Evolutionary conservation across 2,329 filamentous ascomycete species (phyloP), one percentile per base, ranked within the genome.

Genomic region (Pseudogymnoascus sp.): DNA sequence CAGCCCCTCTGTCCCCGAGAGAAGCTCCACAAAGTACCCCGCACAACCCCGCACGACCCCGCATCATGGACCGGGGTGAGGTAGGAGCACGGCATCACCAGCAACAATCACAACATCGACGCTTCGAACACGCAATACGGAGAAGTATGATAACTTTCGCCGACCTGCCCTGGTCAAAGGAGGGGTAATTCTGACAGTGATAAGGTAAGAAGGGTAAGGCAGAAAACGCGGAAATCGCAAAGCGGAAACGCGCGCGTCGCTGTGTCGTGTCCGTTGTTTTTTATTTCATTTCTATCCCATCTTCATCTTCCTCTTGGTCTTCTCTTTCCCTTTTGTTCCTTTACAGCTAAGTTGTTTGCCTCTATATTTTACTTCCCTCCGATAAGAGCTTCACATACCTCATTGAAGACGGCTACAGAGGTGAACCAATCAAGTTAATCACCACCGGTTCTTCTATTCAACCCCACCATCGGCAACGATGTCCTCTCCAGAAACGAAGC

Each of bases 401-500:
- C 25, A 33, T 53, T 33, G 28, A 53, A 53, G 25, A 28, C 9
- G 4, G 25, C 25, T 25, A 15, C 22, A 50, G 8, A 18, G 28
- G 43, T 28, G 14, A 18, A 5, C 1, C 25, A 30, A 18, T 30
- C 43, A 15, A 53, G n/a, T 12, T 9, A 33, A 53, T 12, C 28
- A 53, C n/a, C 43, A 33, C n/a, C n/a, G n/a, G 1, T 18, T 28
- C 25, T 53, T 53, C 43, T 18, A n/a, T 33, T 43, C 33, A 33
- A 53, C 28, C 9, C 43, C 28, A 1, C 25, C n/a, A 53, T 53
- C 43, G 18, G 25, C 25, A 5, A 53, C 25, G 12, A 53, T 53
- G 43, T 33, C 43, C 18, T 33, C 18, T 18, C 18, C 18, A 18
- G 18, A 2, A 18, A 18, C 18, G 18, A 18, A 80, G 67, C 75